phyloP scores from a whole-genome alignment of 129 eudicot species.

The Erigeron canadensis region DNA sequence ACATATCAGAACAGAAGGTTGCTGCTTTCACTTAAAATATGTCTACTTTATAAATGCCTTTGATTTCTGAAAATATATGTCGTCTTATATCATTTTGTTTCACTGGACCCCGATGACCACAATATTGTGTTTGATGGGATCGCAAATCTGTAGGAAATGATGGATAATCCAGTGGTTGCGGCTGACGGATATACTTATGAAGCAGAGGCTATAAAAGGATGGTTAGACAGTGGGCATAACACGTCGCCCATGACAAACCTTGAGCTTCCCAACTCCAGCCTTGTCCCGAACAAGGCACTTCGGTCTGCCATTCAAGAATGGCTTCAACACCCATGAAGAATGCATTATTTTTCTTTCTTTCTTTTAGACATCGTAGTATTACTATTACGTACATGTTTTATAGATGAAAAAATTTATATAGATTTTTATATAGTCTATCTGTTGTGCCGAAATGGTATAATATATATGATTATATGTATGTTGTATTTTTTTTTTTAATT shows the following conservation, averaged over 20 bases:
- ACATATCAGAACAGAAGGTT: no score
- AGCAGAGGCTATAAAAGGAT: slow-evolving; percentile 74
- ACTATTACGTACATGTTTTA: neutral
- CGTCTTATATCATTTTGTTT: no score
- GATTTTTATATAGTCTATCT: neutral
- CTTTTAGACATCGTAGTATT: neutral
- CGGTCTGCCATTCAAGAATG: slow-evolving; percentile 92
- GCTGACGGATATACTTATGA: slow-evolving; percentile 92
- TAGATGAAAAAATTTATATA: neutral
- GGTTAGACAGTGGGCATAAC: slow-evolving; percentile 82
- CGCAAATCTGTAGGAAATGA: slow-evolving; percentile 59
- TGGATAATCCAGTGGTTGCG: slow-evolving; percentile 88
- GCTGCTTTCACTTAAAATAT: no score
- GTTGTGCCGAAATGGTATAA: neutral
- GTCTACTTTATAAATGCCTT: no score
- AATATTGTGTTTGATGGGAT: neutral
- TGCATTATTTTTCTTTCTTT: no score
- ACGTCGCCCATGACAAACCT: slow-evolving; percentile 90
- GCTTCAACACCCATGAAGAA: slow-evolving; percentile 48
- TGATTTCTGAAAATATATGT: no score
- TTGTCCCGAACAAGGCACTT: slow-evolving; percentile 71
- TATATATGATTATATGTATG: neutral
- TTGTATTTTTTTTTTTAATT: no score
- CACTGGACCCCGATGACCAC: no score
- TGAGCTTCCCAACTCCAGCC: slow-evolving; percentile 54